Percentiles rank a stretch among this genome's conserved stretches.
These are phyloP conservation scores for Myriangium duriaei DNA, from an alignment of 2,329 filamentous ascomycete genomes.

Conservation along the genomic window DNA sequence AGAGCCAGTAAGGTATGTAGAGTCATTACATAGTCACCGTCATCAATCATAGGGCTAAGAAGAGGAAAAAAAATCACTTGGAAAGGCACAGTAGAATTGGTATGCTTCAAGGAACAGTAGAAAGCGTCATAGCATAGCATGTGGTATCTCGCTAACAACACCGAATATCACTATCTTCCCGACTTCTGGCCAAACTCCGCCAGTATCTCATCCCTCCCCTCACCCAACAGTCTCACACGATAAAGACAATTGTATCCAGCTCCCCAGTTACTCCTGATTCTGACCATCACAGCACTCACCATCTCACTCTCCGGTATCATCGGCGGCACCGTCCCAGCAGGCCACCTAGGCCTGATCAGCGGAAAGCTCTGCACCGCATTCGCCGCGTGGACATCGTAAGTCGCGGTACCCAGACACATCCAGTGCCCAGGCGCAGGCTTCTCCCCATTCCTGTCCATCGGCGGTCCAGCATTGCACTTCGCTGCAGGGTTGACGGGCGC, in stretches of 20 bases:
- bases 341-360: conserved; percentile 18
- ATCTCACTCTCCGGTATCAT: conserved; percentile 12
- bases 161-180: too few relatives aligned
- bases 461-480: conserved; percentile 1
- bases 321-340: too few relatives aligned
- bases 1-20: too few relatives aligned
- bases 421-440: conserved; percentile 17
- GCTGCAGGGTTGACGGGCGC: not conserved
- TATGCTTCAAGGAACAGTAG: too few relatives aligned
- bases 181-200: too few relatives aligned
- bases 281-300: conserved; percentile 26
- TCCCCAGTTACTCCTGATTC: conserved; percentile 33
- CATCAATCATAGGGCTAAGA: too few relatives aligned
- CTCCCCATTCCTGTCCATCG: conserved; percentile 12
- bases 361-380: conserved; percentile 32
- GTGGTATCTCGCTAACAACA: too few relatives aligned
- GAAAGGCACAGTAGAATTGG: too few relatives aligned
- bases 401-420: conserved; percentile 29
- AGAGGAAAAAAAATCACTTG: too few relatives aligned
- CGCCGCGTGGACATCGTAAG: conserved; percentile 28
- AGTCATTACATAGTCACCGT: too few relatives aligned
- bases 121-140: too few relatives aligned
- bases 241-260: conserved; percentile 34
- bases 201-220: conserved; percentile 10
- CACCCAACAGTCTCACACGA: conserved; percentile 32